Evolutionary conservation across 805 yeast genomes (phyloP).

Genomic region (Spencermartinsiella europaea): DNA sequence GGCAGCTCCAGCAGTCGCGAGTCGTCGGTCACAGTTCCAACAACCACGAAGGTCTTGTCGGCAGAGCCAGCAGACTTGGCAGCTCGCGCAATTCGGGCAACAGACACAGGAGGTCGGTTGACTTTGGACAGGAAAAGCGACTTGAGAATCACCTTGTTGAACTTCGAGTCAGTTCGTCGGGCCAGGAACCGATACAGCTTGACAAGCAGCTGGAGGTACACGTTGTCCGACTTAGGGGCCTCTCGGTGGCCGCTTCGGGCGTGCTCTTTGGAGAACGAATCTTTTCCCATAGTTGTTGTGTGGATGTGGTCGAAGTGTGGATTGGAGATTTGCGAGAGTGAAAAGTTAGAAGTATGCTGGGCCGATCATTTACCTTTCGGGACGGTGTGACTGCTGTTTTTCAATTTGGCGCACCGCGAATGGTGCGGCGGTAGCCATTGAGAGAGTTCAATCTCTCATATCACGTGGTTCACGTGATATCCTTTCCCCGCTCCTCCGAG

Average conservation of each 20-base stretch:
- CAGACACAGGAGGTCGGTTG: constrained; percentile 99
- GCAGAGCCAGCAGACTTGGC: constrained; percentile 78
- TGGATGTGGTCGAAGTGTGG: constrained; percentile 1
- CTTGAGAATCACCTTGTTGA: constrained; percentile 95
- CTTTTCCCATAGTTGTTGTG: constrained; percentile 75
- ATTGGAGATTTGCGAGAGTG: not conserved
- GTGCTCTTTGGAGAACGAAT: constrained; percentile 96
- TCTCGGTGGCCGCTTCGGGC: constrained; percentile 92
- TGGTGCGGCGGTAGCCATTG: no score
- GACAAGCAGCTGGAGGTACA: constrained; percentile 96
- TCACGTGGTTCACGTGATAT: no score
- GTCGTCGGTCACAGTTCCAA: constrained; percentile 99
- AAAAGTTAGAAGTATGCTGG: not conserved
- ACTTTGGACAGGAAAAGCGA: constrained; percentile 95
- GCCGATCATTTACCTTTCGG: not conserved
- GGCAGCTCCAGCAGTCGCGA: constrained; percentile 90
- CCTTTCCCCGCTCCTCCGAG: no score
- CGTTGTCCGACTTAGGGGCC: constrained; percentile 99
- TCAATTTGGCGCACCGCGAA: no score
- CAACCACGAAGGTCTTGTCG: constrained; percentile 92
- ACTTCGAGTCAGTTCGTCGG: constrained; percentile 97
- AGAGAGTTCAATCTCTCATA: no score
- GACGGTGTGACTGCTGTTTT: no score
- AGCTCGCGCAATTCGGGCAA: constrained; percentile 84
- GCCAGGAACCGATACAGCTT: constrained; percentile 98